These are phyloP conservation scores for Grigorovia humatica DNA, from an alignment of 805 yeast species.

Conservation along the genomic window DNA sequence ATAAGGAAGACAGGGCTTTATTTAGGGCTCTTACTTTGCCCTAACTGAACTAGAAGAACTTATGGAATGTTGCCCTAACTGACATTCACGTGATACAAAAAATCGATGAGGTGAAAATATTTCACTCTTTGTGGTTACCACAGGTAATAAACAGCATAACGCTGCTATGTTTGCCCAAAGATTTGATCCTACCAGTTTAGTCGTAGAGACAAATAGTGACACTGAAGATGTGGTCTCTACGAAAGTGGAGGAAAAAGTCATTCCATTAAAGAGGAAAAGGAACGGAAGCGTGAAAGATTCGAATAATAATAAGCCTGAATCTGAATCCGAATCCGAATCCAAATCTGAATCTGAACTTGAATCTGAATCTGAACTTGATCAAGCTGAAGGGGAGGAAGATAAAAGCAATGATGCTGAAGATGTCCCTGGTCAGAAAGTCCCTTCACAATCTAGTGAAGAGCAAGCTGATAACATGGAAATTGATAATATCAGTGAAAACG, in stretches of 20 bases:
- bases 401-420: too few species aligned
- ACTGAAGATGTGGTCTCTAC: not conserved
- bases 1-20: too few species aligned
- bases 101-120: not conserved
- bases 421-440: too few species aligned
- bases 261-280: constrained; percentile 20
- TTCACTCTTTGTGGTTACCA: not conserved
- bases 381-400: too few species aligned
- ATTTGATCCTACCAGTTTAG: constrained; percentile 39
- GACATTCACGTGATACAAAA: not conserved
- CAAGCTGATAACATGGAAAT: not conserved
- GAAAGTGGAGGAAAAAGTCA: constrained; percentile 1
- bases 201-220: not conserved
- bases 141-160: too few species aligned
- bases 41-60: not conserved
- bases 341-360: not conserved
- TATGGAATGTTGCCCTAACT: not conserved
- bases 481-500: not conserved
- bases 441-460: too few species aligned
- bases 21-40: not conserved
- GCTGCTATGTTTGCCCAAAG: constrained; percentile 53
- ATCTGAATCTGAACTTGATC: too few species aligned
- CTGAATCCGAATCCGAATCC: not conserved
- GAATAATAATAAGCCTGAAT: not conserved
- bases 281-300: constrained; percentile 1